Evolutionary conservation across 306 rosid genomes (phyloP).

Genomic region (apple (Malus domestica)): ASM211411v1 NC_041805.1:34715501-34716000

Average conservation of each 20-base stretch:
- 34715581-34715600: background rate
- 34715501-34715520: background rate
- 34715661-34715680: background rate
- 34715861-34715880: constrained; percentile 46
- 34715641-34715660: background rate
- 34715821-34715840: background rate
- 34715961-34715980: constrained; percentile 44
- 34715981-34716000: constrained; percentile 62
- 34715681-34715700: constrained; percentile 75
- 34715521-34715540: background rate
- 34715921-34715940: constrained; percentile 20
- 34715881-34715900: constrained; percentile 54
- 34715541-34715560: background rate
- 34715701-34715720: constrained; percentile 75
- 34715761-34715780: constrained; percentile 36
- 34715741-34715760: constrained; percentile 63
- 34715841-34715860: background rate
- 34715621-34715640: background rate
- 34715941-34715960: constrained; percentile 42
- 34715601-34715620: background rate
- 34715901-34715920: constrained; percentile 37
- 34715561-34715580: background rate
- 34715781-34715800: background rate
- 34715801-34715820: background rate
- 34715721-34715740: constrained; percentile 70